Percentiles rank a stretch among this genome's conserved stretches.
Evolutionary conservation across 805 yeast genomes (phyloP).

Genomic region (Candida insectalens): DNA sequence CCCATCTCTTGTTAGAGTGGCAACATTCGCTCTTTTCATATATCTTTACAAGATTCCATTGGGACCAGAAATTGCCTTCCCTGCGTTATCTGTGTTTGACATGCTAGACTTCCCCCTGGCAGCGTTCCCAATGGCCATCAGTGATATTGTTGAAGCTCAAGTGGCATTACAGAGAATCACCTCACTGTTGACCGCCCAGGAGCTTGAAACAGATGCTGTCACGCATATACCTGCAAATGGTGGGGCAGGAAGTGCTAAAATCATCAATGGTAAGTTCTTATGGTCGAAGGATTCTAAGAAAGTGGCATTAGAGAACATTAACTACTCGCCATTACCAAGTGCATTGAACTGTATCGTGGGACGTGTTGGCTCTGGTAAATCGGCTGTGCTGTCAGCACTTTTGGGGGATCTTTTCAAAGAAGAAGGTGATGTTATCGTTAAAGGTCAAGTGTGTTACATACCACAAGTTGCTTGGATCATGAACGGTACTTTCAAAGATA

Average conservation of each 20-base stretch:
- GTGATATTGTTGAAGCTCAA: slow-evolving; percentile 76
- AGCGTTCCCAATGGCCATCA: slow-evolving; percentile 78
- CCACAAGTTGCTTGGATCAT: slow-evolving; percentile 92
- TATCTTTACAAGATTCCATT: slow-evolving; percentile 48
- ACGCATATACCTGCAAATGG: slow-evolving; percentile 45
- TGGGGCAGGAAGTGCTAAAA: slow-evolving; percentile 40
- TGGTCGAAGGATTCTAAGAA: slow-evolving; percentile 67
- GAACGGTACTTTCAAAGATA: slow-evolving; percentile 82
- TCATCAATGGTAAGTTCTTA: slow-evolving; percentile 57
- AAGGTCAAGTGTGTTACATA: slow-evolving; percentile 77
- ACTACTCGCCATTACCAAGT: slow-evolving; percentile 57
- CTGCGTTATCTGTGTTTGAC: slow-evolving; percentile 80
- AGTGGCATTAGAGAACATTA: slow-evolving; percentile 52
- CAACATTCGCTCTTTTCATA: slow-evolving; percentile 75
- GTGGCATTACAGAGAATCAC: slow-evolving; percentile 68
- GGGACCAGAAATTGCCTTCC: slow-evolving; percentile 81
- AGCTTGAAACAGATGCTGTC: slow-evolving; percentile 60
- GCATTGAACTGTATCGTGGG: slow-evolving; percentile 81
- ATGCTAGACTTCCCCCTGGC: slow-evolving; percentile 82
- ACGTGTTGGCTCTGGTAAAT: slow-evolving; percentile 82
- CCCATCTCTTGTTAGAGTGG: slow-evolving; percentile 79
- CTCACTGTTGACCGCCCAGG: slow-evolving; percentile 60
- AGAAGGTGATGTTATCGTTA: slow-evolving; percentile 58
- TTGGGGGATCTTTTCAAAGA: slow-evolving; percentile 73
- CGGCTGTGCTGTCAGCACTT: slow-evolving; percentile 66